phyloP scores from a whole-genome alignment of 1,284 basidiomycete species.

The Ceratobasidium theobromae region DNA sequence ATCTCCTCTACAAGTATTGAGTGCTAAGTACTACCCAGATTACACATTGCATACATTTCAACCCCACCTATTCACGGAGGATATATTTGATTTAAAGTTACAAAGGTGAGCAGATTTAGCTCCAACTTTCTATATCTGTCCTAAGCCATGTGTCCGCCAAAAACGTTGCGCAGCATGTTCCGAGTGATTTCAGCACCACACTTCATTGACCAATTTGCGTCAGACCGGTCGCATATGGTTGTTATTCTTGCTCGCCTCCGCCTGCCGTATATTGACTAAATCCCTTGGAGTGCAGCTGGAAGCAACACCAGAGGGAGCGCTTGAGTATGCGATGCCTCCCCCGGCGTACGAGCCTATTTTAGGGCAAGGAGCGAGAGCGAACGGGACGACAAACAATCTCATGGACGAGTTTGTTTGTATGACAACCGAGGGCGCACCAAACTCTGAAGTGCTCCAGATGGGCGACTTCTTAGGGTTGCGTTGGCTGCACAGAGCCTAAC shows the following conservation, averaged over 20 bases:
- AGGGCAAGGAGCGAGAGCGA: conserved; percentile 3
- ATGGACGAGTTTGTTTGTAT: conserved; percentile 13
- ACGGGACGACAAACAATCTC: conserved; percentile 11
- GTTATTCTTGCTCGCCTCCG: background rate
- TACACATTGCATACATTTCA: conserved; percentile 1
- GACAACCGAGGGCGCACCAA: background rate
- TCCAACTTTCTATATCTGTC: background rate
- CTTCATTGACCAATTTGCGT: conserved; percentile 12
- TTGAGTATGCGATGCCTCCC: conserved; percentile 21
- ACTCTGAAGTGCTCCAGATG: conserved; percentile 7
- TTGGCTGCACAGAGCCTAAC: background rate
- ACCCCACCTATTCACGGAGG: background rate
- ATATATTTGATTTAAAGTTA: background rate
- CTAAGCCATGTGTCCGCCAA: background rate
- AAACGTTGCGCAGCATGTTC: no score
- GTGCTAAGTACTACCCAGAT: background rate
- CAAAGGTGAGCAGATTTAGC: conserved; percentile 16
- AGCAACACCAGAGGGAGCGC: background rate
- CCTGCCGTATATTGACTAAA: background rate
- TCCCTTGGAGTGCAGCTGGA: background rate
- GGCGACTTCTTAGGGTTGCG: background rate
- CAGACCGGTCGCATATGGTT: conserved; percentile 24
- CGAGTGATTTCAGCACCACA: conserved; percentile 4
- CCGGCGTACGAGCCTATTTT: conserved; percentile 9
- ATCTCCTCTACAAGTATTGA: no score